Percentiles rank a stretch among this genome's conserved stretches.
These are phyloP conservation scores for Salisapilia sapeloensis DNA, from an alignment of 352 stramenopile genomes.

Conservation along the genomic window DNA sequence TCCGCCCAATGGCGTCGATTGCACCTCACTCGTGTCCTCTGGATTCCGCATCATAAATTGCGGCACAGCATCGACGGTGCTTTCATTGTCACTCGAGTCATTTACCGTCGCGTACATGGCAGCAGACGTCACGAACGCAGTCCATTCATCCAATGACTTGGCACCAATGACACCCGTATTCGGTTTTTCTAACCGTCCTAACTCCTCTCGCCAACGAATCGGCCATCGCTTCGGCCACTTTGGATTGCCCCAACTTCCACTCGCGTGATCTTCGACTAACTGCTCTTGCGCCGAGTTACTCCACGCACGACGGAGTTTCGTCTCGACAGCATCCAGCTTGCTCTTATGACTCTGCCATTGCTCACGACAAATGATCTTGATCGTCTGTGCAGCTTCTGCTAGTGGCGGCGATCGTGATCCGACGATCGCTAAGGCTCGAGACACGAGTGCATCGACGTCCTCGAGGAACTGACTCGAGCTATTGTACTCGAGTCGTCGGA, in stretches of 20 bases:
- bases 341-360: constrained; percentile 51
- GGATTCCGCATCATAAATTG: not conserved
- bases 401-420: constrained; percentile 33
- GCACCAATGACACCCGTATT: constrained; percentile 41
- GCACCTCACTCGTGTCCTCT: not conserved
- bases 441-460: constrained; percentile 49
- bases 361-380: constrained; percentile 62
- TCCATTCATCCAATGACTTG: constrained; percentile 58
- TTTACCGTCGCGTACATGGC: constrained; percentile 44
- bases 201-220: constrained; percentile 64
- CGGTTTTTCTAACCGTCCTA: constrained; percentile 42
- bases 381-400: constrained; percentile 42
- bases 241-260: constrained; percentile 14
- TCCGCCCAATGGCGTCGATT: constrained; percentile 10
- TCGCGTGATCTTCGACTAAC: constrained; percentile 10
- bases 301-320: constrained; percentile 33
- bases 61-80: constrained; percentile 1
- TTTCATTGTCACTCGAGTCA: constrained; percentile 4
- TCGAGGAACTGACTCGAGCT: constrained; percentile 33
- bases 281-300: constrained; percentile 15
- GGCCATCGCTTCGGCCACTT: constrained; percentile 20
- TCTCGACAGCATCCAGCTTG: constrained; percentile 42
- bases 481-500: constrained; percentile 53
- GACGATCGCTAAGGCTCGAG: constrained; percentile 43
- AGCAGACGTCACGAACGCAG: constrained; percentile 45